Base-by-base conservation (phyloP, 371 early-diverging fungal genomes). In the Synchytrium microbalum region DNA sequence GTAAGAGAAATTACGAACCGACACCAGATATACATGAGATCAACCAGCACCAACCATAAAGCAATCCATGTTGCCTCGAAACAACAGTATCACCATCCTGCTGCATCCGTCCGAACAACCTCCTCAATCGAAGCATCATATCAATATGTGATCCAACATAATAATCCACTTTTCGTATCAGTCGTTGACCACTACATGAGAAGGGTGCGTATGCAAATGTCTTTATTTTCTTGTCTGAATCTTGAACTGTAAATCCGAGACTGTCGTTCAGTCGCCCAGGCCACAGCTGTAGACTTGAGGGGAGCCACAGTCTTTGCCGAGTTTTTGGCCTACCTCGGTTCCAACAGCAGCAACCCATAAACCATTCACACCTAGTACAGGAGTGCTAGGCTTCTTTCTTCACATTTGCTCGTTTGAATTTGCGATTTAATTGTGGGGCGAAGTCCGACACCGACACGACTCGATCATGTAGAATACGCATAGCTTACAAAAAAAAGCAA, bases 391-490 rank as follows among this genome's bases (percentile, higher is more conserved):
- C n/a, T 92, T 94, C 67, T 93, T 94, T 32, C 93, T 91, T 90
- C 1, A 80, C 80, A 64, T 82, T 86, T 19, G 95, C 70, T 59
- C 86, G 74, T 68, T 98, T 98, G 63, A 96, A 86, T 66, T 89
- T 88, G 71, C 94, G 94, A 66, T 92, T 92, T 0, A 94, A 93
- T 72, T 93, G 92, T 29, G 97, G 98, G 54, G 90, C 88, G n/a
- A n/a, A n/a, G 60, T 91, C 90, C 1, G 92, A 89, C 68, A 95
- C 92, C 1, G 99, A 98, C 5, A 99, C 95, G 24, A 99, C 96
- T 93, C 92, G 74, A 96, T 92, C 54, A 99, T 84, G 64, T 99
- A 99, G 70, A 90, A 96, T 3, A 99, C 75, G 66, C 90, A 86
- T 58, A 95, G 83, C 86, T 89, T 72, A 2, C 63, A 57, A 24